Evolutionary conservation across 768 basidiomycete species (phyloP), one percentile per base, ranked within the genome.

Genomic region (Boletus rubropictus): DNA sequence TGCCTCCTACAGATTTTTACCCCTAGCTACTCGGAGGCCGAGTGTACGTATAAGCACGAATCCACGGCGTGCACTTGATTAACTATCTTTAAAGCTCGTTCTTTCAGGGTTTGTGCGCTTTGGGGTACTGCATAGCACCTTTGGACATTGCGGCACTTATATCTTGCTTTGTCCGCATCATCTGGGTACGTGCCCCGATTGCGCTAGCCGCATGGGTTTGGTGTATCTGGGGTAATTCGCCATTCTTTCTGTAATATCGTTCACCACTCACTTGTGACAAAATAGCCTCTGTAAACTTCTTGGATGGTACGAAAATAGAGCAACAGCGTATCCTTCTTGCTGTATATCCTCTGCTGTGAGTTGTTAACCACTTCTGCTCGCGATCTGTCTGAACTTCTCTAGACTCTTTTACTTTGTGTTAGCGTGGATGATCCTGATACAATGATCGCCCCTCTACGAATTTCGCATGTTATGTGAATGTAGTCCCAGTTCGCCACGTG

Each of bases 351-450:
- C 74, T 96, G 33, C 71, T 93, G 89, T 90, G 53, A 70, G 88
- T 73, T 20, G 35, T 28, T 32, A 36, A 22, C 8, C 36, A 29
- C 24, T 44, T 34, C 41, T 50, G 24, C 31, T 29, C 12, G 11
- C 15, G 5, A 37, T 27, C 25, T 31, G 32, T n/a, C 32, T 43
- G 45, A 59, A 29, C 43, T 32, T 20, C 34, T 36, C 1, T 55
- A 90, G 89, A 36, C 72, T 96, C 27, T 95, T 96, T 66, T 96
- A 94, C 63, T 94, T 94, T 68, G 82, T 95, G 55, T 71, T 96
- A 33, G 89, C 91, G 3, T 95, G 92, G 92, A 95, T 95, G 92
- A 94, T 95, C 55, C 73, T 95, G 58, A 94, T 95, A 54, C 89
- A 92, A 67, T 94, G 51, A 67, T 43, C 18, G 22, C 15, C 14